A percentile compares a stretch with the other conserved stretches of the same genome.
Conservation (phyloP, 2,329 filamentous ascomycete species). For the Penicillium occitanis region DNA sequence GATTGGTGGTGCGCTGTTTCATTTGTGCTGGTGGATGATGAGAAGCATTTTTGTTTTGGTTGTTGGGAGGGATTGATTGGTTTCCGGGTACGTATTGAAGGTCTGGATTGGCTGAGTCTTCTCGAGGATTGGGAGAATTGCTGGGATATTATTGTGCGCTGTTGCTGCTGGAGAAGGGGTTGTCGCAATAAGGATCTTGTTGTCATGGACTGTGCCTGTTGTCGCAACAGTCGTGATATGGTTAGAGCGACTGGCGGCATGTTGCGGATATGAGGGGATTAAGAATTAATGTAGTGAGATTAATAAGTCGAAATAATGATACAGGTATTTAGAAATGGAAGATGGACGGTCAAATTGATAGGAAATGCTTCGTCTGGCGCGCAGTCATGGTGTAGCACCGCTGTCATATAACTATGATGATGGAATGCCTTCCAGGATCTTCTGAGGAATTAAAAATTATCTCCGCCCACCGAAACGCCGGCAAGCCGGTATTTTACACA, state of each 20-base stretch:
- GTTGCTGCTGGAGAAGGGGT: not conserved
- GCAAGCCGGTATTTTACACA: slow-evolving; percentile 8
- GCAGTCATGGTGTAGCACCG: not conserved
- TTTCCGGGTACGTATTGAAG: not conserved
- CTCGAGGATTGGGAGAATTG: slow-evolving; percentile 6
- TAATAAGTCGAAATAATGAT: not conserved
- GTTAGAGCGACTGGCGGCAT: slow-evolving; percentile 14
- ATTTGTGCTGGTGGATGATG: slow-evolving; percentile 7
- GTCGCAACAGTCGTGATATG: slow-evolving; percentile 16
- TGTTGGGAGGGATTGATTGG: slow-evolving; percentile 4
- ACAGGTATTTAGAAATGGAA: not conserved
- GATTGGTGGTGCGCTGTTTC: not conserved
- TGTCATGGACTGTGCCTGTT: slow-evolving; percentile 15
- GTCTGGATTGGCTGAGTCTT: not conserved
- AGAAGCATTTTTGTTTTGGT: slow-evolving; percentile 14
- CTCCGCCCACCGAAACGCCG: slow-evolving; percentile 5
- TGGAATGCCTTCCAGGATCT: slow-evolving; percentile 1
- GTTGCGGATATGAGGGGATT: not conserved
- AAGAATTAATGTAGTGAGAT: not conserved
- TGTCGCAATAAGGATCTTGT: slow-evolving; percentile 4
- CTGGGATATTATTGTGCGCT: slow-evolving; percentile 4
- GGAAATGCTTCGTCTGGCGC: not conserved
- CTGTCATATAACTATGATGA: not conserved
- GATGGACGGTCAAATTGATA: not conserved
- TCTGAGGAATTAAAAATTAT: slow-evolving; percentile 6